phyloP scores from a whole-genome alignment of 202 grass and related monocot species.

The Setaria viridis region DNA sequence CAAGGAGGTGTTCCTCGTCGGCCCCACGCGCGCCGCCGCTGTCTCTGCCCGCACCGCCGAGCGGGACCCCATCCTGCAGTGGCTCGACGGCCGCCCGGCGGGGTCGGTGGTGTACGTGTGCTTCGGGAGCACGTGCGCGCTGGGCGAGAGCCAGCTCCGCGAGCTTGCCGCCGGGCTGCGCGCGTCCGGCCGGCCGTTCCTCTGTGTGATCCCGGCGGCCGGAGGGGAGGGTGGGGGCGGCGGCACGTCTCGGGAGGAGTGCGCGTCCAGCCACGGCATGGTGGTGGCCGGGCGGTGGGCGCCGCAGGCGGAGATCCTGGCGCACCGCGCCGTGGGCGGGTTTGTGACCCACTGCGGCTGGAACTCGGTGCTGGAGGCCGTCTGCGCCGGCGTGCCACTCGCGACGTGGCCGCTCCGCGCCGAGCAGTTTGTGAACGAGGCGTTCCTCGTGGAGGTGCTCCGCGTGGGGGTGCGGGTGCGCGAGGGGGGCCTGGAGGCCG shows the following conservation, averaged over 20 bases:
- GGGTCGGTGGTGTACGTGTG: conserved; percentile 73
- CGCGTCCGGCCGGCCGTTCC: conserved; percentile 39
- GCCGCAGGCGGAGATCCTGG: conserved; percentile 55
- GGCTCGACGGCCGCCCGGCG: conserved; percentile 51
- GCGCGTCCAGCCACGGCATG: conserved; percentile 43
- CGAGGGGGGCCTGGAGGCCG: conserved; percentile 34
- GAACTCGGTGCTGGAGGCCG: conserved; percentile 56
- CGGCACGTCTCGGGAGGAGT: conserved; percentile 34
- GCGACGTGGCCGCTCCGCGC: conserved; percentile 64
- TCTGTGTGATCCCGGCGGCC: conserved; percentile 54
- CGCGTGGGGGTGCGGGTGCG: conserved; percentile 47
- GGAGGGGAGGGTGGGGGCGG: neutral
- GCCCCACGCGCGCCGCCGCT: conserved; percentile 13
- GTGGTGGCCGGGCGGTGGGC: conserved; percentile 64
- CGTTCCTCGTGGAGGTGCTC: conserved; percentile 58
- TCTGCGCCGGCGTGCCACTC: conserved; percentile 39
- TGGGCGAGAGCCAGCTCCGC: conserved; percentile 41
- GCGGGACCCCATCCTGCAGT: conserved; percentile 51
- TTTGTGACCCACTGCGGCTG: conserved; percentile 70
- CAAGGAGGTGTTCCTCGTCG: conserved; percentile 60
- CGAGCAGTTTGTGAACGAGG: conserved; percentile 69
- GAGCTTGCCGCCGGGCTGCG: conserved; percentile 61
- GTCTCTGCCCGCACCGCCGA: neutral
- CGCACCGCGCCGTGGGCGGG: conserved; percentile 51
- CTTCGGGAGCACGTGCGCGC: conserved; percentile 74